A percentile compares a stretch with the other conserved stretches of the same genome.
phyloP scores from a whole-genome alignment of 768 basidiomycete species.

The Termitomyces sp. region DNA sequence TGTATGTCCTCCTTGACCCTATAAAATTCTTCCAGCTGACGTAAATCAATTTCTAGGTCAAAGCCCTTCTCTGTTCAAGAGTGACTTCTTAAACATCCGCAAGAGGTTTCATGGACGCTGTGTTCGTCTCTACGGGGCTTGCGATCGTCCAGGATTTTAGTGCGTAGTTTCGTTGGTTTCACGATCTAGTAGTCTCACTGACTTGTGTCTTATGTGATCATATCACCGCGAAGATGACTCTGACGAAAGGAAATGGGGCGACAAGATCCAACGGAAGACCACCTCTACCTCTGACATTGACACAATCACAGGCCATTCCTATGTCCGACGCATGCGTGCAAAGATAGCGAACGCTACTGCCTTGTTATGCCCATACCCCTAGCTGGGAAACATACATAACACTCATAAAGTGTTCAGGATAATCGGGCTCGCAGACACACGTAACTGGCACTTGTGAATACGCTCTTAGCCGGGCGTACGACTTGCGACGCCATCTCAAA shows the following conservation, averaged over 20 bases:
- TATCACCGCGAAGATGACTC: slow-evolving; percentile 2
- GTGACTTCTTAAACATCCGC: slow-evolving; percentile 8
- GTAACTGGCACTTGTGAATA: slow-evolving; percentile 43
- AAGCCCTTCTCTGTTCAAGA: slow-evolving; percentile 37
- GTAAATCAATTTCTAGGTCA: slow-evolving; percentile 41
- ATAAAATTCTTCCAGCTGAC: neutral
- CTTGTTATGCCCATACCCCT: slow-evolving; percentile 60
- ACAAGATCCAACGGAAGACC: slow-evolving; percentile 8
- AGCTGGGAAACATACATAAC: slow-evolving; percentile 31
- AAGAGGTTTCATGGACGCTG: slow-evolving; percentile 37
- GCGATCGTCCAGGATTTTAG: slow-evolving; percentile 43
- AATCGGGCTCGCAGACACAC: neutral
- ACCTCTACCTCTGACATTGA: slow-evolving; percentile 30
- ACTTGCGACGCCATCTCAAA: slow-evolving; percentile 75
- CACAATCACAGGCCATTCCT: slow-evolving; percentile 63
- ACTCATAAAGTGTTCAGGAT: neutral
- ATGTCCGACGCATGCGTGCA: slow-evolving; percentile 37
- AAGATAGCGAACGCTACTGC: slow-evolving; percentile 30
- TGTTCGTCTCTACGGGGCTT: slow-evolving; percentile 48
- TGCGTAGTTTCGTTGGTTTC: slow-evolving; percentile 16
- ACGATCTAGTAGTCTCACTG: neutral
- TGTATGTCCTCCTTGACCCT: slow-evolving; percentile 33
- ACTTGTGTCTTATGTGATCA: no score
- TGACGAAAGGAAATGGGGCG: neutral
- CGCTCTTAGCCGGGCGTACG: slow-evolving; percentile 80